Conservation (phyloP, 2,329 filamentous ascomycete species). For the Fusarium poae region DNA sequence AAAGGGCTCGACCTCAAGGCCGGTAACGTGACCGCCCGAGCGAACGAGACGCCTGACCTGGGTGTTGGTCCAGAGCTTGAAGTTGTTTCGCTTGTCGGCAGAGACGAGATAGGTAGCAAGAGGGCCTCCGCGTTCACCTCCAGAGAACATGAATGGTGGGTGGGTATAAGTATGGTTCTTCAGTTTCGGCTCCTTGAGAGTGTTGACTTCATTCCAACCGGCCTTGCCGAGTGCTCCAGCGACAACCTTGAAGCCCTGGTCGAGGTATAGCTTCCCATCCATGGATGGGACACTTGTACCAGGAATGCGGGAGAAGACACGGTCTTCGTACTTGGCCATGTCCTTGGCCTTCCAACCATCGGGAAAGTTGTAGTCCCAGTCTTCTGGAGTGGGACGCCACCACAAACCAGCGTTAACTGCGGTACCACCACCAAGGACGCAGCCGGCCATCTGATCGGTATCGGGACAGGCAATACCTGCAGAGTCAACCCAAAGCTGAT, state of each 20-base stretch:
- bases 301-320: slow-evolving; percentile 17
- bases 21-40: slow-evolving; percentile 15
- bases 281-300: slow-evolving; percentile 11
- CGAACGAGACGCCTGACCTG: slow-evolving; percentile 18
- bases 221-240: slow-evolving; percentile 11
- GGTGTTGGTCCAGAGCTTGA: slow-evolving; percentile 24
- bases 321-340: slow-evolving; percentile 19
- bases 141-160: slow-evolving; percentile 8
- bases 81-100: slow-evolving; percentile 1
- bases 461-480: slow-evolving; percentile 14
- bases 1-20: slow-evolving; percentile 11
- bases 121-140: slow-evolving; percentile 9
- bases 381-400: slow-evolving; percentile 18
- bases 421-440: slow-evolving; percentile 20
- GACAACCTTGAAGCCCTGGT: slow-evolving; percentile 18
- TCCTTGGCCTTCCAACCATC: slow-evolving; percentile 24
- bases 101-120: slow-evolving; percentile 24
- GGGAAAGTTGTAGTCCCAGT: slow-evolving; percentile 21
- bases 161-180: slow-evolving; percentile 22
- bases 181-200: background rate
- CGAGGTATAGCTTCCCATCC: slow-evolving; percentile 19
- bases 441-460: slow-evolving; percentile 21
- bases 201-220: slow-evolving; percentile 8
- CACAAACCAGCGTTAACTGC: slow-evolving; percentile 20
- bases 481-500: slow-evolving; percentile 16